A percentile compares a stretch with the other conserved stretches of the same genome.
Evolutionary conservation across 169 alveolate genomes (phyloP).

Genomic region (Plasmodium gonderi): DNA sequence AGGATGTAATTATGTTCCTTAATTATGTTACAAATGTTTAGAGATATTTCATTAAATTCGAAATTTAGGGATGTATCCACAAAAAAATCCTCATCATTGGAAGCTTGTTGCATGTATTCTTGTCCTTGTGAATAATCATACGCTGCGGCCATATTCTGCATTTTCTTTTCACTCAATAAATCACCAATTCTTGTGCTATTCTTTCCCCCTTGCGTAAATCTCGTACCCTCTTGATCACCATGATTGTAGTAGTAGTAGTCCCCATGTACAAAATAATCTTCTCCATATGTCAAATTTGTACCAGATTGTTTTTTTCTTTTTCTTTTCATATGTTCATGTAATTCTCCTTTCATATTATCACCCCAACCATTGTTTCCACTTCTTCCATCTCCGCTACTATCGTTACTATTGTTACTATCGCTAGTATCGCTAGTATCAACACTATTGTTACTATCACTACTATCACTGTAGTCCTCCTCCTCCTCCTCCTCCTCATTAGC

Average conservation of each 20-base stretch:
- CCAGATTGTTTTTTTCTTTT: not conserved
- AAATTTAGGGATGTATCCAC: constrained; percentile 11
- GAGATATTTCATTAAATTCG: constrained; percentile 53
- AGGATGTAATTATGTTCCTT: constrained; percentile 64
- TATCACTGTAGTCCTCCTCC: not conserved
- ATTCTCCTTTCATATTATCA: no score
- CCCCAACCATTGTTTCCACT: not conserved
- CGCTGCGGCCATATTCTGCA: not conserved
- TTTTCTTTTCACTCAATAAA: not conserved
- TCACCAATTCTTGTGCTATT: not conserved
- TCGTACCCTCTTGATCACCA: not conserved
- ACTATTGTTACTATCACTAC: not conserved
- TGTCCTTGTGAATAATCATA: not conserved
- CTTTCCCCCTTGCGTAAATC: not conserved
- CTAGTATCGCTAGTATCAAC: no score
- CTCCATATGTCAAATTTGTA: not conserved
- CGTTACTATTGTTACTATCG: not conserved
- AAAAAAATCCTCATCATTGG: not conserved
- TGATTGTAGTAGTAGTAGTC: not conserved
- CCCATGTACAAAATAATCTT: not conserved
- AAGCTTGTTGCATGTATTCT: not conserved
- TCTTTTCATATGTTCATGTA: not conserved
- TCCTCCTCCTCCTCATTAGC: not conserved
- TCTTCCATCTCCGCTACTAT: not conserved
- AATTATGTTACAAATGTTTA: constrained; percentile 54